These are phyloP conservation scores for Pyricularia pennisetigena DNA, from an alignment of 2,329 filamentous ascomycete genomes.

Conservation along the genomic window DNA sequence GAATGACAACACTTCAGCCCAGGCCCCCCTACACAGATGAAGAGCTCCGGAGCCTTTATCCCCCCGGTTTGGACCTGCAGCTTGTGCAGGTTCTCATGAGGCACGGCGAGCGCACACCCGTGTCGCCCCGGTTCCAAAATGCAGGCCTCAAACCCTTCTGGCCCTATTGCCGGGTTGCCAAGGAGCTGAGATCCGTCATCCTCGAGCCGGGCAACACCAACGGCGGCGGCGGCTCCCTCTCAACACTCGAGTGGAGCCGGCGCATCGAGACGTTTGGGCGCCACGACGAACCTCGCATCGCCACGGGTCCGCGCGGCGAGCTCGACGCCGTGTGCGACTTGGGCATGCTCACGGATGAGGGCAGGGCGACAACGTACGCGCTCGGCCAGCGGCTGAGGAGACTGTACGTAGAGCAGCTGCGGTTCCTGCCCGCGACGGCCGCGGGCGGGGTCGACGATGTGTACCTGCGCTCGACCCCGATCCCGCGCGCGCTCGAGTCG, in stretches of 20 bases:
- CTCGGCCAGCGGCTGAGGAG: slow-evolving; percentile 58
- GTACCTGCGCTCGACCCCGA: slow-evolving; percentile 65
- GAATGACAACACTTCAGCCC: slow-evolving; percentile 71
- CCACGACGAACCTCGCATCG: slow-evolving; percentile 56
- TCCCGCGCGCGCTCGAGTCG: slow-evolving; percentile 68
- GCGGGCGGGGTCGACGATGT: slow-evolving; percentile 39
- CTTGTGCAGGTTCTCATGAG: slow-evolving; percentile 81
- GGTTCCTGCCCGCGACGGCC: slow-evolving; percentile 56
- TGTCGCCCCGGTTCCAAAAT: slow-evolving; percentile 81
- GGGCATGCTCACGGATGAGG: slow-evolving; percentile 67
- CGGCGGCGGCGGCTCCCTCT: slow-evolving; percentile 25
- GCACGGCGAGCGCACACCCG: slow-evolving; percentile 74
- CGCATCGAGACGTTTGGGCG: slow-evolving; percentile 76
- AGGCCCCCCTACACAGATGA: slow-evolving; percentile 68
- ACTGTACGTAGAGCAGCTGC: slow-evolving; percentile 66
- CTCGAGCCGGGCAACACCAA: slow-evolving; percentile 24
- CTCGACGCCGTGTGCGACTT: slow-evolving; percentile 75
- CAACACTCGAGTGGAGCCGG: slow-evolving; percentile 51
- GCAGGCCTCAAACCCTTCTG: slow-evolving; percentile 60
- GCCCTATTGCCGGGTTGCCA: slow-evolving; percentile 81
- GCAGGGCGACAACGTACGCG: slow-evolving; percentile 60
- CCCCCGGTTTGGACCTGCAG: slow-evolving; percentile 67
- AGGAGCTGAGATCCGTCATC: slow-evolving; percentile 50
- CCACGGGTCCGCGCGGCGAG: slow-evolving; percentile 56
- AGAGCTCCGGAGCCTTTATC: slow-evolving; percentile 76